Evolutionary conservation across 495 filamentous ascomycete species (phyloP).

Genomic region (Cryomyces antarcticus): DNA sequence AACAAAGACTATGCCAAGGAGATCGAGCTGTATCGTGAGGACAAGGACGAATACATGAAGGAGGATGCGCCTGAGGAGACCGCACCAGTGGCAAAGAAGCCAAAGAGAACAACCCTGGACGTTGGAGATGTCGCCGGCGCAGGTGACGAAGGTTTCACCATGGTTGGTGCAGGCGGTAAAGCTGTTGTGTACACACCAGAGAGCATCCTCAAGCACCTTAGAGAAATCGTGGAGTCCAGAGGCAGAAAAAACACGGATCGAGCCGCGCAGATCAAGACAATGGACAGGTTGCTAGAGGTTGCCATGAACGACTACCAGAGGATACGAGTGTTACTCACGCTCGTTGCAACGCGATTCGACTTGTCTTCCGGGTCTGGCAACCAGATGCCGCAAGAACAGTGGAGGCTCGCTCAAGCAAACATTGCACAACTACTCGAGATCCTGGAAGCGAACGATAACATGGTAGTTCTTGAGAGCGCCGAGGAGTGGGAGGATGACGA

Average conservation of each 20-base stretch:
- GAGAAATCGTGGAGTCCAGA: slow-evolving; percentile 79
- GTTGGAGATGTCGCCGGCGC: slow-evolving; percentile 23
- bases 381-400: slow-evolving; percentile 90
- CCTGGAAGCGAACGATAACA: slow-evolving; percentile 55
- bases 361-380: slow-evolving; percentile 60
- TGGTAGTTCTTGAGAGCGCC: slow-evolving; percentile 71
- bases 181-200: slow-evolving; percentile 81
- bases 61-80: slow-evolving; percentile 55
- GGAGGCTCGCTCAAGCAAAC: slow-evolving; percentile 33
- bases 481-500: slow-evolving; percentile 99
- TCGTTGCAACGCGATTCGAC: slow-evolving; percentile 91
- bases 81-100: slow-evolving; percentile 26
- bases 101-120: slow-evolving; percentile 14
- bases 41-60: slow-evolving; percentile 73
- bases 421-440: slow-evolving; percentile 50
- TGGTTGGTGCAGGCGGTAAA: slow-evolving; percentile 71
- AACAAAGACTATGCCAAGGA: slow-evolving; percentile 84
- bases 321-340: slow-evolving; percentile 76
- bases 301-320: slow-evolving; percentile 78
- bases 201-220: slow-evolving; percentile 92
- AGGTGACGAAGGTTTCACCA: slow-evolving; percentile 66
- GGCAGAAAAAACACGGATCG: slow-evolving; percentile 98
- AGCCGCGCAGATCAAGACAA: slow-evolving; percentile 78
- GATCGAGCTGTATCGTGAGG: slow-evolving; percentile 68
- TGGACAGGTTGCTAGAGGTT: slow-evolving; percentile 90